Percentiles rank a stretch among this genome's conserved stretches.
Evolutionary conservation across 805 yeast species (phyloP).

Genomic region (Cyberlindnera veronae): DNA sequence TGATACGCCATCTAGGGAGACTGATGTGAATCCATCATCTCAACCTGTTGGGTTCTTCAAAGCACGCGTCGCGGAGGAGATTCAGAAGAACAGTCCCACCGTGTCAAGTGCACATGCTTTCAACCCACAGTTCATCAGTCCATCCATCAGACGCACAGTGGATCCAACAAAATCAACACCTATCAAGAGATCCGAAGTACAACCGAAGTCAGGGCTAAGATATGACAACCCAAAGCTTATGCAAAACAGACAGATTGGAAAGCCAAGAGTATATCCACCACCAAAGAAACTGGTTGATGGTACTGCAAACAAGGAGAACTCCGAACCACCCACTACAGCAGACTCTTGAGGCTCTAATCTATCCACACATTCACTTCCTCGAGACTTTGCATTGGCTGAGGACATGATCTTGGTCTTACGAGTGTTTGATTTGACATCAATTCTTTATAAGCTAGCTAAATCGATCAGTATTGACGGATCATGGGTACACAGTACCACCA

Average conservation of each 20-base stretch:
- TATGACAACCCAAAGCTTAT: slow-evolving; percentile 28
- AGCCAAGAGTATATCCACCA: slow-evolving; percentile 27
- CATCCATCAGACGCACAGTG: slow-evolving; percentile 53
- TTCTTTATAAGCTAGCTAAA: too few species aligned
- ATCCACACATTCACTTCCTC: too few species aligned
- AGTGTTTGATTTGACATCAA: too few species aligned
- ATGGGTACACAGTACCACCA: slow-evolving; percentile 32
- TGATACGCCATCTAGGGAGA: slow-evolving; percentile 14
- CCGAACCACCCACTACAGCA: background rate
- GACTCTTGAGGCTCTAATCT: too few species aligned
- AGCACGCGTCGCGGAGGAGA: slow-evolving; percentile 58
- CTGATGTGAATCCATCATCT: slow-evolving; percentile 7
- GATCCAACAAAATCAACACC: slow-evolving; percentile 71
- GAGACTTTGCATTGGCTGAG: too few species aligned
- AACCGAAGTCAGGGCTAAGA: slow-evolving; percentile 15
- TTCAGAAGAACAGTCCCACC: slow-evolving; percentile 40
- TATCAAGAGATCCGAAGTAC: slow-evolving; percentile 39
- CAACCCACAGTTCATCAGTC: slow-evolving; percentile 55
- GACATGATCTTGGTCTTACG: too few species aligned
- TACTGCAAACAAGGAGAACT: background rate
- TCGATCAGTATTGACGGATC: too few species aligned
- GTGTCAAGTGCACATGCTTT: slow-evolving; percentile 40
- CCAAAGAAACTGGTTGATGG: slow-evolving; percentile 12
- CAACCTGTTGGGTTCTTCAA: slow-evolving; percentile 47
- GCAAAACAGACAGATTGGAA: slow-evolving; percentile 28